phyloP scores from a whole-genome alignment of 805 yeast genomes.

The Yarrowia osloensis region DNA sequence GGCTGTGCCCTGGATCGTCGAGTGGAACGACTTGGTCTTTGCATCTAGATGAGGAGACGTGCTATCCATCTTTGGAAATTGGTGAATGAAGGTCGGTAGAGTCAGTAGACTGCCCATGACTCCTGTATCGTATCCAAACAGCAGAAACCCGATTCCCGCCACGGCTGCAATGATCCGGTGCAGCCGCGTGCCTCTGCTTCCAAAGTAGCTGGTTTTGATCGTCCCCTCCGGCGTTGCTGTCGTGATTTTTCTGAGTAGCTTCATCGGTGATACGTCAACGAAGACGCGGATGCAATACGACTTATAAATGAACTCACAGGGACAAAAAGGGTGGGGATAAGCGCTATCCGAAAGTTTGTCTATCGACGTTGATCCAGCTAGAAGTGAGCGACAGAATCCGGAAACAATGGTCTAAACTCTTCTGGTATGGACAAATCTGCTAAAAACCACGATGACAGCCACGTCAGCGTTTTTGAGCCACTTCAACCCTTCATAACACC shows the following conservation, averaged over 20 bases:
- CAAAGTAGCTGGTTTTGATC: neutral
- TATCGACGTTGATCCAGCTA: too few species aligned
- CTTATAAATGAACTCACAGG: neutral
- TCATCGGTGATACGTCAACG: neutral
- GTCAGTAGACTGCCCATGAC: conserved; percentile 56
- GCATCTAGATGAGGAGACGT: neutral
- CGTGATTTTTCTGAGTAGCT: neutral
- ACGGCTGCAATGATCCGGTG: conserved; percentile 32
- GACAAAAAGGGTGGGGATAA: neutral
- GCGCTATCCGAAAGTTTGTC: neutral
- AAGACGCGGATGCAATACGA: neutral
- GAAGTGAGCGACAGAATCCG: neutral
- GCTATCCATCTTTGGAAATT: neutral
- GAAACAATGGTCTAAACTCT: neutral
- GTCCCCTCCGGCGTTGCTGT: neutral
- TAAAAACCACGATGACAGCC: too few species aligned
- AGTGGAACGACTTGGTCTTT: neutral
- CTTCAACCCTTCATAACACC: neutral
- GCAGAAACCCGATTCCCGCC: conserved; percentile 44
- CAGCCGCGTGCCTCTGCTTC: neutral
- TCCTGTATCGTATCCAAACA: conserved; percentile 71
- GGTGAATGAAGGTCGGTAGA: neutral
- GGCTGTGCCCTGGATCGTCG: neutral
- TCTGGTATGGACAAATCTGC: neutral
- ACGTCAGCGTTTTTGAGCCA: too few species aligned